Conservation (phyloP, 139 green algal species). For the Chlorella sp. region DNA sequence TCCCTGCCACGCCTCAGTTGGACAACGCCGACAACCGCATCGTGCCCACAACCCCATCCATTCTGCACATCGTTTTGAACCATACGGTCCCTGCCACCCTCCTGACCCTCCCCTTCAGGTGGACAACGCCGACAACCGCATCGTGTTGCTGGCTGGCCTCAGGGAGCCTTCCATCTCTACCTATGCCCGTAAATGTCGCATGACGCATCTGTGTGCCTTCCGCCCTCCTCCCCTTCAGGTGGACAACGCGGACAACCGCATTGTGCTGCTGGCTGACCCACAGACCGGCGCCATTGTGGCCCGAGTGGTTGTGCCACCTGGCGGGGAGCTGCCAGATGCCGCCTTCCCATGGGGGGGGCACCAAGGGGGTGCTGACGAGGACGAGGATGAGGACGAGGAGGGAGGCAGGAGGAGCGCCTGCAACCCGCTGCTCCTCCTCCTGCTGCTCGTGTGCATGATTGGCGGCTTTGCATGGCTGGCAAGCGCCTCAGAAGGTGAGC, state of each 20-base stretch:
- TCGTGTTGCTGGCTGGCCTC: slow-evolving; percentile 15
- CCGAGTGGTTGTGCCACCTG: slow-evolving; percentile 9
- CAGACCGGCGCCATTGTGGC: slow-evolving; percentile 8
- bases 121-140: slow-evolving; percentile 18
- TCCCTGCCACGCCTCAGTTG: no score
- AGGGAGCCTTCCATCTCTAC: no score
- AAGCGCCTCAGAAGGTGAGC: background rate
- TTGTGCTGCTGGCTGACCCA: slow-evolving; percentile 20
- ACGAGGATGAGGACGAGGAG: background rate
- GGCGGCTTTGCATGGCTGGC: background rate
- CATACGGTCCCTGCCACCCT: no score
- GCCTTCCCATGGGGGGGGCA: background rate
- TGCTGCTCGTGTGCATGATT: background rate
- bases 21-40: slow-evolving; percentile 24
- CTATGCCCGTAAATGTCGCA: no score
- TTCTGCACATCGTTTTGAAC: no score
- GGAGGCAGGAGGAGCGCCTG: background rate
- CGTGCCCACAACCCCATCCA: no score
- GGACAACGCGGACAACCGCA: slow-evolving; percentile 21
- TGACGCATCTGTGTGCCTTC: no score
- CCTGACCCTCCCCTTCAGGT: no score
- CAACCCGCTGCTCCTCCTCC: background rate
- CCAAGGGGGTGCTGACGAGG: background rate
- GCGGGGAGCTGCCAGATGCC: background rate
- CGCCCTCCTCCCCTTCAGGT: background rate